Conservation (phyloP, 1,284 basidiomycete species). For the Amylostereum areolatum region DNA sequence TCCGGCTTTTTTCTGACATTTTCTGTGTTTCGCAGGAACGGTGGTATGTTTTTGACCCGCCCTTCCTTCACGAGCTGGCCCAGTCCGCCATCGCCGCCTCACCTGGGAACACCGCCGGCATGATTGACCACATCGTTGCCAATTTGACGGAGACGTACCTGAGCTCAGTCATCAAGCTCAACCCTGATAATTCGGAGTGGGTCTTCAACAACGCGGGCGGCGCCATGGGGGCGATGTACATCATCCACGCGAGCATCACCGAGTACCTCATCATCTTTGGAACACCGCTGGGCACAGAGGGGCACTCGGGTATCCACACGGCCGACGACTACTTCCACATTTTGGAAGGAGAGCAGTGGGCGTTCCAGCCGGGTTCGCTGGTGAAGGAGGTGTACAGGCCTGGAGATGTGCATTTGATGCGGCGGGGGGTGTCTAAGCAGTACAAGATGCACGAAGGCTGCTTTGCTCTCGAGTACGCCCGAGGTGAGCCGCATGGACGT, state of each 20-base stretch:
- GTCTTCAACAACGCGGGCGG: constrained; percentile 98
- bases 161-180: constrained; percentile 48
- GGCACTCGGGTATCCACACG: constrained; percentile 90
- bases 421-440: constrained; percentile 84
- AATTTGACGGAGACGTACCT: constrained; percentile 71
- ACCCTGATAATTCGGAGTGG: constrained; percentile 76
- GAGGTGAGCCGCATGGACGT: constrained; percentile 45
- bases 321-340: constrained; percentile 99
- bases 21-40: constrained; percentile 30
- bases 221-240: constrained; percentile 98
- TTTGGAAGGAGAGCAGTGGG: constrained; percentile 89
- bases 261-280: constrained; percentile 96
- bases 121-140: constrained; percentile 72
- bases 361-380: constrained; percentile 76
- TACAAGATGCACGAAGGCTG: constrained; percentile 97
- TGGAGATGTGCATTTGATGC: constrained; percentile 82
- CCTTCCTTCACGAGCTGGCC: constrained; percentile 59
- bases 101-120: constrained; percentile 55
- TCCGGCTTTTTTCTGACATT: background rate
- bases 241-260: constrained; percentile 91
- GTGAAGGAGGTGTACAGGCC: constrained; percentile 81
- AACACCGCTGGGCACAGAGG: constrained; percentile 93
- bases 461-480: constrained; percentile 92
- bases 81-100: constrained; percentile 63
- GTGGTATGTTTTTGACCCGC: constrained; percentile 72